phyloP scores from a whole-genome alignment of 768 basidiomycete genomes.

The Epithele typhae region DNA sequence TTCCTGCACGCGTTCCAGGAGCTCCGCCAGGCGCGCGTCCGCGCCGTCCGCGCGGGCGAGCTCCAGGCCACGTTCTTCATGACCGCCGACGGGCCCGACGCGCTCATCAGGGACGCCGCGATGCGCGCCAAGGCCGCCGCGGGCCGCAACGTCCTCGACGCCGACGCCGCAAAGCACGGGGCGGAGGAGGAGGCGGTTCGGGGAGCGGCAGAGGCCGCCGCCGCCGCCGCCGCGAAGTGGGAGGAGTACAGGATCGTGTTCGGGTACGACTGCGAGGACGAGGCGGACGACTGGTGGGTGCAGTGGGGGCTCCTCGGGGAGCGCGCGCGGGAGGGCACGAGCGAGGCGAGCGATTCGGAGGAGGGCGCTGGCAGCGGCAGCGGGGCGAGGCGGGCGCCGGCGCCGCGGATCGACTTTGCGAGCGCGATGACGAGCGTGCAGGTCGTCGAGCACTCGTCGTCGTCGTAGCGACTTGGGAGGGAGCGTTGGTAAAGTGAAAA shows the following conservation, averaged over 20 bases:
- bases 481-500: too few relatives aligned
- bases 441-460: too few relatives aligned
- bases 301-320: background rate
- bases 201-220: too few relatives aligned
- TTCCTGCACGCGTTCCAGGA: slow-evolving; percentile 33
- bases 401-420: too few relatives aligned
- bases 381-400: too few relatives aligned
- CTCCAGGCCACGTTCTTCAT: slow-evolving; percentile 16
- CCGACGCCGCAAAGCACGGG: too few relatives aligned
- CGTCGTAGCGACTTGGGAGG: too few relatives aligned
- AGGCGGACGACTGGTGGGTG: background rate
- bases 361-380: too few relatives aligned
- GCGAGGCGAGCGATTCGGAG: too few relatives aligned
- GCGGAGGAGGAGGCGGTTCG: too few relatives aligned
- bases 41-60: slow-evolving; percentile 19
- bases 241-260: background rate
- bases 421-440: too few relatives aligned
- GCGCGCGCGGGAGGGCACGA: too few relatives aligned
- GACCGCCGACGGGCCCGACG: slow-evolving; percentile 15
- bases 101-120: slow-evolving; percentile 18
- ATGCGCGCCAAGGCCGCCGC: slow-evolving; percentile 19
- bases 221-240: background rate
- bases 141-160: slow-evolving; percentile 18
- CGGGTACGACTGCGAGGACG: background rate
- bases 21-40: slow-evolving; percentile 27